These are phyloP conservation scores for Hyparrhenia diplandra DNA, from an alignment of 176 grass and related monocot species.

Conservation along the genomic window DNA sequence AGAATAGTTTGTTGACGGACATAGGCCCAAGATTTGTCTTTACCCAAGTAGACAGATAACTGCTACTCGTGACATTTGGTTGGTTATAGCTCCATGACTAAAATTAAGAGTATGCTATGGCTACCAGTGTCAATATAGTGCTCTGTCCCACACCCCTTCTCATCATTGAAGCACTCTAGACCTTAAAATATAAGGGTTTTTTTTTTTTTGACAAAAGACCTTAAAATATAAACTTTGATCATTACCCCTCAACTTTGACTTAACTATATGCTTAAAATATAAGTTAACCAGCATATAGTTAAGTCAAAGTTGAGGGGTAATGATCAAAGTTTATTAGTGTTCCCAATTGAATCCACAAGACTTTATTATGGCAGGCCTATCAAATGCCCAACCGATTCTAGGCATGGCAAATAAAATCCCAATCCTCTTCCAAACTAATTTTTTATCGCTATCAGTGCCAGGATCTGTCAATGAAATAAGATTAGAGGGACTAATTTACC, in stretches of 20 bases:
- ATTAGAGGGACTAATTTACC: neutral
- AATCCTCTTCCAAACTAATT: neutral
- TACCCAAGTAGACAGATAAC: neutral
- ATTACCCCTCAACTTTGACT: too few species aligned
- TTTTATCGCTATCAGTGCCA: too few species aligned
- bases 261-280: too few species aligned
- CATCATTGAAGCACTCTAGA: neutral
- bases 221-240: too few species aligned
- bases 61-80: neutral
- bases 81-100: neutral
- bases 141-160: neutral
- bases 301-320: neutral
- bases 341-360: neutral
- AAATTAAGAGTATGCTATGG: neutral
- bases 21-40: neutral
- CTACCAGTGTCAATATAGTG: neutral
- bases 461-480: neutral
- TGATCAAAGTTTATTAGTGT: neutral
- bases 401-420: neutral
- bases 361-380: neutral
- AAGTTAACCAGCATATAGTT: neutral
- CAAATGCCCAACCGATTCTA: constrained; percentile 5
- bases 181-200: too few species aligned
- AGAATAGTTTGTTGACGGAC: neutral
- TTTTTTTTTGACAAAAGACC: too few species aligned